A percentile compares a stretch with the other conserved stretches of the same genome.
These are phyloP conservation scores for Raddia guianensis DNA, from an alignment of 176 grass and related monocot species.

Conservation along the genomic window DNA sequence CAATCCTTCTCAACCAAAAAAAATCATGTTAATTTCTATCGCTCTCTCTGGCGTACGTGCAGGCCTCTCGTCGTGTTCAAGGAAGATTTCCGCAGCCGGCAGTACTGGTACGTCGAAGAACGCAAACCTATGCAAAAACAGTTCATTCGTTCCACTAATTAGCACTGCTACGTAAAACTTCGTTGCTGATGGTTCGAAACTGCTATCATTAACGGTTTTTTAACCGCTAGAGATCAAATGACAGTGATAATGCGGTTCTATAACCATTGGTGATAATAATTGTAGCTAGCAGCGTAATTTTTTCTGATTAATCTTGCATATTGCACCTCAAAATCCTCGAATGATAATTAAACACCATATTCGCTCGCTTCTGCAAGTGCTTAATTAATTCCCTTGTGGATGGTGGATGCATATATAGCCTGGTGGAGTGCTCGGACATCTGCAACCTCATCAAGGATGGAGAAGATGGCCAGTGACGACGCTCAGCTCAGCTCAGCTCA, in stretches of 20 bases:
- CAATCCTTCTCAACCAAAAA: too few species aligned
- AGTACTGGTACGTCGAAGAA: constrained; percentile 49
- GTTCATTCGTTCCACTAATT: not conserved
- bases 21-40: not conserved
- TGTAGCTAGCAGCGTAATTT: too few species aligned
- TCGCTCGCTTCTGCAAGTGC: not conserved
- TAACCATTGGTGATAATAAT: too few species aligned
- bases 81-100: constrained; percentile 62
- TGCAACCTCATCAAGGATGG: constrained; percentile 84
- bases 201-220: too few species aligned
- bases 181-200: too few species aligned
- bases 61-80: constrained; percentile 62
- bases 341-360: not conserved
- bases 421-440: constrained; percentile 74
- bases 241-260: too few species aligned
- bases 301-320: not conserved
- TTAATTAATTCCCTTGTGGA: not conserved
- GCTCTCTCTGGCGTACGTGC: not conserved
- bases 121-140: not conserved
- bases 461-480: constrained; percentile 58
- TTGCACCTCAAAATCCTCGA: not conserved
- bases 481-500: not conserved
- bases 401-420: constrained; percentile 19
- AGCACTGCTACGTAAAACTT: too few species aligned
- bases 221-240: too few species aligned